Conservation (phyloP, 495 filamentous ascomycete genomes). For the Aspergillus carlsbadensis region DNA sequence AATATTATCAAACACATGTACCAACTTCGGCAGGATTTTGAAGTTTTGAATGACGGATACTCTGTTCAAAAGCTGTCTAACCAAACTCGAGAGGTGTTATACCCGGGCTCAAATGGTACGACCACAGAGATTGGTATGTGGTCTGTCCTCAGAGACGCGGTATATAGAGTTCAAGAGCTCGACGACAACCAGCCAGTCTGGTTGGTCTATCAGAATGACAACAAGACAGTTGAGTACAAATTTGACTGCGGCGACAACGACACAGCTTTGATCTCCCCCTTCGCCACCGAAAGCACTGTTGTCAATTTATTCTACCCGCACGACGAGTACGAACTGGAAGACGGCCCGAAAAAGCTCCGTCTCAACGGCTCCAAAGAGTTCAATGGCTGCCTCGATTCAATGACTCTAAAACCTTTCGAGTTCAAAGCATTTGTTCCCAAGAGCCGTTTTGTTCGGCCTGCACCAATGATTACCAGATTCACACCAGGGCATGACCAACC, state of each 20-base stretch:
- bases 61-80: slow-evolving; percentile 60
- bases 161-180: slow-evolving; percentile 52
- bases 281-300: slow-evolving; percentile 54
- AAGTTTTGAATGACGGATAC: slow-evolving; percentile 65
- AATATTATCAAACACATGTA: slow-evolving; percentile 70
- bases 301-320: slow-evolving; percentile 68
- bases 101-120: slow-evolving; percentile 53
- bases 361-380: slow-evolving; percentile 42
- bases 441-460: slow-evolving; percentile 46
- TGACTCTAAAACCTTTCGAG: slow-evolving; percentile 57
- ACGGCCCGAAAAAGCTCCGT: slow-evolving; percentile 36
- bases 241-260: slow-evolving; percentile 57
- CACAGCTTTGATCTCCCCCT: slow-evolving; percentile 58
- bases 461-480: slow-evolving; percentile 67
- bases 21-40: slow-evolving; percentile 56
- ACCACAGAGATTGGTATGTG: slow-evolving; percentile 67
- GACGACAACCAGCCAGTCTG: slow-evolving; percentile 59
- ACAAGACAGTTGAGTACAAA: slow-evolving; percentile 53
- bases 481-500: slow-evolving; percentile 63
- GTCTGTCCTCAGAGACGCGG: slow-evolving; percentile 57
- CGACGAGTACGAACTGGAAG: slow-evolving; percentile 51
- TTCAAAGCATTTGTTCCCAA: slow-evolving; percentile 65
- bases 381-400: slow-evolving; percentile 57
- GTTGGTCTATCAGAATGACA: slow-evolving; percentile 67
- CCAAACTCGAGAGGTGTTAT: slow-evolving; percentile 50